Percentiles rank a stretch among this genome's conserved stretches.
Conservation (phyloP, 768 basidiomycete species). For the Sarcomyxa edulis region DNA sequence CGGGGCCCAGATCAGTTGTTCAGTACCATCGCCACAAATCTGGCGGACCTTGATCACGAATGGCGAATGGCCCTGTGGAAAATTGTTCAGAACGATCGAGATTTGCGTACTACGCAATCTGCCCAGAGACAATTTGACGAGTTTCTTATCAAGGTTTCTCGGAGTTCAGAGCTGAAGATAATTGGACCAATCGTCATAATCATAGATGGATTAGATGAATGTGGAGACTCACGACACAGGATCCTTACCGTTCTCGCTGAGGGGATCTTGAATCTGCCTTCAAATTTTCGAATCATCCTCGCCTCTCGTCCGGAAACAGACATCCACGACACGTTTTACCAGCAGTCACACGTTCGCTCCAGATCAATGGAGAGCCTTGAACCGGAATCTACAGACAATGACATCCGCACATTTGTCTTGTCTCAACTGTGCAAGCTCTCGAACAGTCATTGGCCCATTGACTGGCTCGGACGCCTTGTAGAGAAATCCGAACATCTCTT, state of each 20-base stretch:
- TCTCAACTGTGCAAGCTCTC: too few relatives aligned
- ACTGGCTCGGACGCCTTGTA: too few relatives aligned
- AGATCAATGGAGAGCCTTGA: too few relatives aligned
- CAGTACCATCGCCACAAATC: conserved; percentile 20
- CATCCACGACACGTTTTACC: too few relatives aligned
- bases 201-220: conserved; percentile 10
- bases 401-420: conserved; percentile 4
- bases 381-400: conserved; percentile 2
- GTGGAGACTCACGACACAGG: conserved; percentile 5
- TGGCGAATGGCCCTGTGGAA: conserved; percentile 1
- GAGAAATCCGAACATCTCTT: too few relatives aligned
- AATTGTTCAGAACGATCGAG: conserved; percentile 3
- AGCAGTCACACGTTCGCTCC: too few relatives aligned
- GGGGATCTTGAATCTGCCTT: conserved; percentile 1
- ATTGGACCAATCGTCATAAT: too few relatives aligned
- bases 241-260: background rate
- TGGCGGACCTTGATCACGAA: conserved; percentile 14
- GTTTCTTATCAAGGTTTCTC: conserved; percentile 9
- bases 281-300: conserved; percentile 3
- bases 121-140: conserved; percentile 12
- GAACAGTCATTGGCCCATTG: too few relatives aligned
- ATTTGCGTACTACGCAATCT: conserved; percentile 7
- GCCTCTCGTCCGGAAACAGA: conserved; percentile 1
- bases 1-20: conserved; percentile 18
- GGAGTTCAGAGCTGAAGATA: too few relatives aligned